A percentile compares a stretch with the other conserved stretches of the same genome.
Evolutionary conservation across 345 rosid species (phyloP).

Genomic region (Sonneratia alba): DNA sequence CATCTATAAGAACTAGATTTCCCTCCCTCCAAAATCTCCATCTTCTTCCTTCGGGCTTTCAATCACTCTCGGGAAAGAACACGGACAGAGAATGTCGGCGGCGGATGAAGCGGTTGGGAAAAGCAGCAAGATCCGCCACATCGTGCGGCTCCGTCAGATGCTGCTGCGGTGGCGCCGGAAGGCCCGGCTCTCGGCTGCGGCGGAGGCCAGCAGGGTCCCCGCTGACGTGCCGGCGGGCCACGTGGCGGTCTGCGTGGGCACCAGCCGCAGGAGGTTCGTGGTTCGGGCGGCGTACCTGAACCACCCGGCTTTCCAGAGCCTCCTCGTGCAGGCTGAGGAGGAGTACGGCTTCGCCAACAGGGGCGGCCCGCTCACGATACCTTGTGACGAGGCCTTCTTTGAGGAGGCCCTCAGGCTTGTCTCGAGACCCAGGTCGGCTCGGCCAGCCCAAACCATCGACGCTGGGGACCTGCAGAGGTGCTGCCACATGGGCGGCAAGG

Average conservation of each 20-base stretch:
- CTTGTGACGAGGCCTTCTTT: slow-evolving; percentile 76
- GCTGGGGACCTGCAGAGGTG: slow-evolving; percentile 46
- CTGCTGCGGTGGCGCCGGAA: slow-evolving; percentile 69
- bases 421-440: slow-evolving; percentile 45
- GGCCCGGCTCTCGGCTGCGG: slow-evolving; percentile 46
- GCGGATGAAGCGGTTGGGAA: slow-evolving; percentile 29
- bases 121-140: slow-evolving; percentile 92
- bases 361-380: slow-evolving; percentile 78
- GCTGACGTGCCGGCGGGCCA: slow-evolving; percentile 88
- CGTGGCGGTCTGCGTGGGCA: slow-evolving; percentile 71
- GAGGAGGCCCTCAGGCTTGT: slow-evolving; percentile 63
- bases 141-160: slow-evolving; percentile 84
- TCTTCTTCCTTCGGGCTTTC: not conserved
- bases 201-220: slow-evolving; percentile 27
- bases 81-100: slow-evolving; percentile 35
- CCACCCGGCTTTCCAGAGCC: slow-evolving; percentile 63
- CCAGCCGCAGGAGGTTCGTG: slow-evolving; percentile 53
- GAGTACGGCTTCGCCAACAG: slow-evolving; percentile 73
- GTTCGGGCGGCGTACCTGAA: slow-evolving; percentile 78
- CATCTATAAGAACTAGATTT: not conserved
- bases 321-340: slow-evolving; percentile 65
- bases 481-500: too few relatives aligned
- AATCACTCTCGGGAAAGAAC: not conserved
- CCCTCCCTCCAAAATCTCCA: not conserved
- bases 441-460: slow-evolving; percentile 18